Evolutionary conservation across 768 basidiomycete genomes (phyloP), one percentile per base, ranked within the genome.

Genomic region (Mrakia hoshinonis): DNA sequence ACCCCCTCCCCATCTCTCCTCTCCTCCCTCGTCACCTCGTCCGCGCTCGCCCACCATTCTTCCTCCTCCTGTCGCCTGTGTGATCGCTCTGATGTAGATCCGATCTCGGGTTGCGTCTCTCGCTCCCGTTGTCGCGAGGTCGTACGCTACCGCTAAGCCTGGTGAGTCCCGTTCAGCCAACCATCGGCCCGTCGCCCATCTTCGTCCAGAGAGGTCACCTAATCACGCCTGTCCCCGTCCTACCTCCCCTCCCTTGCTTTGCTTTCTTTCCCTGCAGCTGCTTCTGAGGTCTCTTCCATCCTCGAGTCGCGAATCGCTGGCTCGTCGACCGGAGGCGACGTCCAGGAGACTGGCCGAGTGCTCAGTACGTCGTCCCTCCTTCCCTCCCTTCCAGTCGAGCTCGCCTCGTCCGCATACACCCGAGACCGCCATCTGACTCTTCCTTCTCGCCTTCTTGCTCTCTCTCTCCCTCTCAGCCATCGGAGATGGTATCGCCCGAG

Each of bases 311-410:
- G 96, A 81, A 99, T 99, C 81, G 86, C 94, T 75, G 96, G 95
- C 81, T 85, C 91, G 75, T 83, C 89, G 76, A 84, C 92, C 76
- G 88, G 91, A 77, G 91, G 87, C 77, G 96, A 97, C 81, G 92
- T 98, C 79, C 92, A 97, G 84, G 96, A 99, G 84, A 98, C 96
- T 73, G 96, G 96, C 79, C 93, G 95, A 80, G 96, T 99, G 75
- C 82, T 99, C 82, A 99, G 92, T 95, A 81, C 74, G 91, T 86
- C 24, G 26, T 2, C 54, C 18, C n/a, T 38, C 38, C 55, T 67
- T 67, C 24, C 60, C n/a, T 46, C 54, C 22, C 48, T 80, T 74
- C 78, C 74, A 74, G 75, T 74, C 67, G 61, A 72, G 78, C 47
- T 29, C 20, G 20, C 24, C 72, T 70, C 73, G 39, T 72, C 22